Percentiles rank a stretch among this genome's conserved stretches.
Evolutionary conservation across 441 rosid species (phyloP).

Genomic region (Biscutella auriculata): DNA sequence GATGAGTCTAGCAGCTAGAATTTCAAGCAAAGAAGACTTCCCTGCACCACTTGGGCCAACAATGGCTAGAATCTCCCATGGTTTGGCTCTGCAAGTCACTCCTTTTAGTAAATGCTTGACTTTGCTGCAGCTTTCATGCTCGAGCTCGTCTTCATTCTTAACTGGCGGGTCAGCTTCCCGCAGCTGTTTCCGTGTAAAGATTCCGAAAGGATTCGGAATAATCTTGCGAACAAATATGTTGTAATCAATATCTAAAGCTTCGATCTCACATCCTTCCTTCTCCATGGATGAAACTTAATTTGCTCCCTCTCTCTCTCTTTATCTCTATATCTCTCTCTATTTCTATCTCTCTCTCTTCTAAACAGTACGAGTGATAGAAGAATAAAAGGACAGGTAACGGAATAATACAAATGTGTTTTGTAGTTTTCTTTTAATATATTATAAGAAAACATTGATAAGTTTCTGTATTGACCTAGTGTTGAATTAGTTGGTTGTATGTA

Average conservation of each 20-base stretch:
- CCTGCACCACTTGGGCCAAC: constrained; percentile 98
- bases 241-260: constrained; percentile 63
- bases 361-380: no score
- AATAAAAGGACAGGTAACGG: constrained; percentile 9
- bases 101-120: constrained; percentile 45
- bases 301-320: background rate
- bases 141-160: constrained; percentile 10
- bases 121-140: constrained; percentile 16
- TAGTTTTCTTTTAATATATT: background rate
- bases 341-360: no score
- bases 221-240: constrained; percentile 27
- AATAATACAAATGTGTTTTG: constrained; percentile 4
- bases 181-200: constrained; percentile 20
- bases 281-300: constrained; percentile 36
- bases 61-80: constrained; percentile 86
- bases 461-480: background rate
- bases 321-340: background rate
- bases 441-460: background rate
- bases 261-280: constrained; percentile 79
- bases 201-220: constrained; percentile 26
- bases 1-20: constrained; percentile 50
- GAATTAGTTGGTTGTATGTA: background rate
- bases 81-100: constrained; percentile 67
- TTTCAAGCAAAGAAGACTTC: constrained; percentile 71
- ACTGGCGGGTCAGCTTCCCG: constrained; percentile 18